Conservation (phyloP, 208 protist species). For the Vickermania spadyakhi region DNA sequence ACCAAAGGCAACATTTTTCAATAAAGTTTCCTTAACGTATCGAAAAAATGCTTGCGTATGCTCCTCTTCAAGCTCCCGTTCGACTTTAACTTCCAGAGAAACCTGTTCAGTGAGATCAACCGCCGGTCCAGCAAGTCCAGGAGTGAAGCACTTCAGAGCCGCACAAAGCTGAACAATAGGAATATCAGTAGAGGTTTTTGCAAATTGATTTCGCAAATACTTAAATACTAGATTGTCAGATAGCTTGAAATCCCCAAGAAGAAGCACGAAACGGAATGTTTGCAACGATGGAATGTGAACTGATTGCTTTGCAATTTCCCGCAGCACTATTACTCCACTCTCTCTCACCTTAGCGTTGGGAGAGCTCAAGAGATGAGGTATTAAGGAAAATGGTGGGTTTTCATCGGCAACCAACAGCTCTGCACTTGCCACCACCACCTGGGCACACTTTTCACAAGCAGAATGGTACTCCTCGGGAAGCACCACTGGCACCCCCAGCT, state of each 20-base stretch:
- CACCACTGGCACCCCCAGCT: background rate
- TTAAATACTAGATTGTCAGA: slow-evolving; percentile 4
- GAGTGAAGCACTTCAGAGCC: slow-evolving; percentile 55
- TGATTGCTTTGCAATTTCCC: slow-evolving; percentile 43
- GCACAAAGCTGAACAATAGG: slow-evolving; percentile 67
- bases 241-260: slow-evolving; percentile 46
- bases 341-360: slow-evolving; percentile 20
- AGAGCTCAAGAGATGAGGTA: slow-evolving; percentile 26
- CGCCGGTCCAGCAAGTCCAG: slow-evolving; percentile 1
- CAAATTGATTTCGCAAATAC: slow-evolving; percentile 63
- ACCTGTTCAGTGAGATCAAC: background rate
- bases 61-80: background rate
- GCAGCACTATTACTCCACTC: slow-evolving; percentile 37
- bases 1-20: background rate
- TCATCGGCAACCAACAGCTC: slow-evolving; percentile 28
- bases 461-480: slow-evolving; percentile 3
- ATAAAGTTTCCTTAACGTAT: background rate
- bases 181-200: slow-evolving; percentile 57
- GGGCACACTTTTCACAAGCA: slow-evolving; percentile 11
- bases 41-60: slow-evolving; percentile 1
- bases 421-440: slow-evolving; percentile 17
- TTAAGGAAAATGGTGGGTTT: slow-evolving; percentile 33
- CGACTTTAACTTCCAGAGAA: background rate
- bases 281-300: slow-evolving; percentile 53
- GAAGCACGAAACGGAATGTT: slow-evolving; percentile 64